These are phyloP conservation scores for Coemansia sp. DNA, from an alignment of 192 early-diverging fungal genomes.

Conservation along the genomic window DNA sequence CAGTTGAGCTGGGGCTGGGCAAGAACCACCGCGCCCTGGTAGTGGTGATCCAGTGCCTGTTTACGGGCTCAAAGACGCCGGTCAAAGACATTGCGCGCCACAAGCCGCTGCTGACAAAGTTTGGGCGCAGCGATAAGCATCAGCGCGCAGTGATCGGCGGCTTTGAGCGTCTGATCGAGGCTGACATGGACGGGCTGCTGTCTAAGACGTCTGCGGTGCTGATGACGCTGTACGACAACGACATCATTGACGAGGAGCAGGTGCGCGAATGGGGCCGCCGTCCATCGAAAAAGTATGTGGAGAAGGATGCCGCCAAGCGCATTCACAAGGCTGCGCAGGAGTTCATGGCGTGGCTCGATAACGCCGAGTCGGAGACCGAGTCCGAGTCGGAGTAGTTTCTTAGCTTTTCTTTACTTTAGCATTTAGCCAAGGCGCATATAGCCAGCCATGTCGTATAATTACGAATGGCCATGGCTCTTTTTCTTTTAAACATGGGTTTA, in stretches of 20 bases:
- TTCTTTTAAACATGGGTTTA: background rate
- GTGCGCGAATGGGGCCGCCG: slow-evolving; percentile 91
- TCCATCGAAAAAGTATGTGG: slow-evolving; percentile 77
- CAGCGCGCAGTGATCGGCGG: slow-evolving; percentile 90
- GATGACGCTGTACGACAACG: slow-evolving; percentile 86
- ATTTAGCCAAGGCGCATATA: too few species aligned
- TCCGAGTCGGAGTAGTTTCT: slow-evolving; percentile 48
- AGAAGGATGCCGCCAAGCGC: slow-evolving; percentile 73
- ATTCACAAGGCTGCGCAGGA: slow-evolving; percentile 83
- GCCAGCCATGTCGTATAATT: too few species aligned
- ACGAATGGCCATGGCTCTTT: too few species aligned
- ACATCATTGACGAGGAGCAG: slow-evolving; percentile 89
- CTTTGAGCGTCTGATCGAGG: slow-evolving; percentile 79
- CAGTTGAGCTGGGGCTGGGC: slow-evolving; percentile 69
- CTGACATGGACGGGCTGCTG: slow-evolving; percentile 56
- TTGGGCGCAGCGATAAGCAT: slow-evolving; percentile 77
- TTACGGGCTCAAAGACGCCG: slow-evolving; percentile 58
- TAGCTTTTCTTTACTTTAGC: slow-evolving; percentile 10
- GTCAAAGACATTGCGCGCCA: slow-evolving; percentile 71
- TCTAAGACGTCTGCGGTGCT: slow-evolving; percentile 74
- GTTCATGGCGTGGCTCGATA: slow-evolving; percentile 88
- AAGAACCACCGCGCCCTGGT: slow-evolving; percentile 77
- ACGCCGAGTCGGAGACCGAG: slow-evolving; percentile 82
- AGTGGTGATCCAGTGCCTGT: slow-evolving; percentile 81
- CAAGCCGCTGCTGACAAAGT: slow-evolving; percentile 67